Percentiles rank a stretch among this genome's conserved stretches.
These are phyloP conservation scores for Candolleomyces efflorescens DNA, from an alignment of 768 basidiomycete genomes.

Conservation along the genomic window DNA sequence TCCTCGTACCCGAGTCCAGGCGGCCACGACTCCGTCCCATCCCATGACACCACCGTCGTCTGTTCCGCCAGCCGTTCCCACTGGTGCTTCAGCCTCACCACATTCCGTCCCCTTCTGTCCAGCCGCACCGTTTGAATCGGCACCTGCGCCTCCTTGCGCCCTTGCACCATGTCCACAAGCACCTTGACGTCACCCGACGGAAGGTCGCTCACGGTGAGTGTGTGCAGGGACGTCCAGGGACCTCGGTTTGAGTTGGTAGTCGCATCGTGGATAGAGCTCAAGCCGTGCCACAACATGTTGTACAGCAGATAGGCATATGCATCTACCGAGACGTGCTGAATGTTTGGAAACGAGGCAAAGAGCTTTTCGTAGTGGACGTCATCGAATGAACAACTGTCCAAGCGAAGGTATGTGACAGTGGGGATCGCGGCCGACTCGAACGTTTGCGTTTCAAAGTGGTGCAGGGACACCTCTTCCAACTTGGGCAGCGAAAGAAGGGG, in stretches of 20 bases:
- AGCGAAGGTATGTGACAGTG: constrained; percentile 27
- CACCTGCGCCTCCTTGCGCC: constrained; percentile 13
- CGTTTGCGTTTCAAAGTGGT: constrained; percentile 27
- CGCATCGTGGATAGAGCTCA: neutral
- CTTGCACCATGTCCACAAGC: constrained; percentile 27
- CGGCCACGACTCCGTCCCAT: constrained; percentile 34
- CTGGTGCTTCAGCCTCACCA: constrained; percentile 25
- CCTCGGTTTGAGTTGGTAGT: neutral
- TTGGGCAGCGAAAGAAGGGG: constrained; percentile 31
- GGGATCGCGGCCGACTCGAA: constrained; percentile 30
- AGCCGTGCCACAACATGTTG: constrained; percentile 20
- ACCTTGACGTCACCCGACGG: constrained; percentile 23
- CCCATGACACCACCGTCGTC: constrained; percentile 26
- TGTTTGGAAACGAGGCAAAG: constrained; percentile 30
- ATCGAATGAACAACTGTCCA: constrained; percentile 31
- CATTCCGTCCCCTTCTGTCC: constrained; percentile 33
- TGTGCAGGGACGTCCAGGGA: constrained; percentile 33
- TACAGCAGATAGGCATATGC: constrained; percentile 26
- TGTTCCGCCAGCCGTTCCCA: constrained; percentile 25
- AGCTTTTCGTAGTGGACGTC: constrained; percentile 27
- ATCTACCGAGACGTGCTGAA: constrained; percentile 31
- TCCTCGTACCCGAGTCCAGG: constrained; percentile 34
- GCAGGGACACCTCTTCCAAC: constrained; percentile 32
- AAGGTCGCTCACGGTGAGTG: constrained; percentile 30
- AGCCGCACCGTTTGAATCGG: constrained; percentile 21